Evolutionary conservation across 2,329 filamentous ascomycete genomes (phyloP), one percentile per base, ranked within the genome.

Genomic region (Diaporthe sp.): DNA sequence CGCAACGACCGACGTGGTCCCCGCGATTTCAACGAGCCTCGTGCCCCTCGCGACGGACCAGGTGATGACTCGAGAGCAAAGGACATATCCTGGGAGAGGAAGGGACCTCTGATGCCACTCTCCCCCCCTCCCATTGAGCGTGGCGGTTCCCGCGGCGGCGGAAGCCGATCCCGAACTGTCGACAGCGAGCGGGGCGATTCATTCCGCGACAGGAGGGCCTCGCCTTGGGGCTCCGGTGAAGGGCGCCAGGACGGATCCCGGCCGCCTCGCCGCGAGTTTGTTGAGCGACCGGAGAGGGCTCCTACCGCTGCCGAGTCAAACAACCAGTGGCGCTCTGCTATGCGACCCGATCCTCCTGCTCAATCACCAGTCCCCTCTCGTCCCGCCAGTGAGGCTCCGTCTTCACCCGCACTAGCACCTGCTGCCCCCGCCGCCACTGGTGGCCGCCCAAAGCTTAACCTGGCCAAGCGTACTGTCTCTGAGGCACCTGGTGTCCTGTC

Each of bases 221-320:
- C 93, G 73, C 94, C 89, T 73, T 93, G 92, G 96, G 95, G 94
- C 85, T 80, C 81, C 31, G 78, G 81, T 53, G 94, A 93, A 79
- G 92, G 92, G 65, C 88, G 89, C 76, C 92, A 94, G 82, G 94
- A 95, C 77, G 94, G 94, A 42, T 95, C 95, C 34, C 91, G 94
- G 77, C 94, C 94, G 77, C 94, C 95, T 55, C 91, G 94, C 81
- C 92, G 94, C 81, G 94, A 96, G 80, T 94, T 94, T 83, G 91
- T 92, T 17, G 89, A 89, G 71, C 85, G 86, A 74, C 84, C 87
- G 22, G 93, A 95, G 82, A 91, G 94, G 79, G 89, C 89, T 70
- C 94, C 94, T 31, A 98, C 94, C 74, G 97, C 97, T 55, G 94
- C 97, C 68, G 97, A 99, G 76, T 91, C 94, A 82, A 97, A 98